Evolutionary conservation across 129 eudicot species (phyloP), one percentile per base, ranked within the genome.

Genomic region (Kitagawia praeruptora): DNA sequence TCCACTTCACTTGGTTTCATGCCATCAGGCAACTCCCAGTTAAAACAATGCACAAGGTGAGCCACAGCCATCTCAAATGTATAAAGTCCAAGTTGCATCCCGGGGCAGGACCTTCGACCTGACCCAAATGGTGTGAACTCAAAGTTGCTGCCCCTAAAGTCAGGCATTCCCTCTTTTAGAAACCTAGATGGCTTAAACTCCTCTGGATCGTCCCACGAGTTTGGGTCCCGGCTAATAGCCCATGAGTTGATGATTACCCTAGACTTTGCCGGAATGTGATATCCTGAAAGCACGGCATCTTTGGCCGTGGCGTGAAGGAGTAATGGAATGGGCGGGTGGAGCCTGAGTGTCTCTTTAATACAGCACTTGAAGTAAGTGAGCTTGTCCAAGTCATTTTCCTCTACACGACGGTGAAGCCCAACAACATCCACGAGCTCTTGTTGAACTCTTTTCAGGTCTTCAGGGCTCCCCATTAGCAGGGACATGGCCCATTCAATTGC

Each of bases 291-390:
- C 67, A 47, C 82, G 8, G 95, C 83, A 25, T 85, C 90, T 70
- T 85, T 88, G 27, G 95, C 83, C 37, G 97, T 88, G 73, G 84
- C 92, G 85, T 92, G 97, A 80, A 92, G 89, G 41, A 89, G 91
- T 71, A 89, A 85, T 1, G 97, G 97, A 86, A 92, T 92, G 8
- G 97, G 97, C 18, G 97, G 97, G 87, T 92, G 97, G 82, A 92
- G 91, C 3, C 97, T 88, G 56, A 92, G 90, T 31, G 90, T 87
- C 54, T 92, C 97, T 70, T 89, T 92, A 34, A 92, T 80, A 42
- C 85, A 77, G 77, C 95, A 89, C 69, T 81, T 86, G 63, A 92
- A 87, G 85, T 88, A 92, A 8, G 89, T 85, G 11, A 92, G 90
- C 39, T 90, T 92, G 28, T 92, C 97, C 49, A 92, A 87, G 21